Base-by-base conservation (phyloP, 2,329 filamentous ascomycete genomes). In the Nakataea oryzae region DNA sequence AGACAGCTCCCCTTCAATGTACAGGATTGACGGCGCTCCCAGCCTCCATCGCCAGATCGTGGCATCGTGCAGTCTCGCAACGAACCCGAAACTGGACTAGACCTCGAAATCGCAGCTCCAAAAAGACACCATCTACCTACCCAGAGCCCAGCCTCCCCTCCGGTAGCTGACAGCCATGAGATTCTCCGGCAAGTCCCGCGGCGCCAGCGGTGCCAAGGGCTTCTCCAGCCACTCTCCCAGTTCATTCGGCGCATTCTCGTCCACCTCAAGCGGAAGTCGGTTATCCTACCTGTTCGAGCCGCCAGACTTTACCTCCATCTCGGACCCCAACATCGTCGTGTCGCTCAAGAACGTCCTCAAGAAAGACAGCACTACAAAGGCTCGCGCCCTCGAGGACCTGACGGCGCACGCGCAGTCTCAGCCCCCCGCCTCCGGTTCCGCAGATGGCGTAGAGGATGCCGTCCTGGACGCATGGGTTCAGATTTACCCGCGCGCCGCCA, bases 301-400 rank as follows among this genome's bases (percentile, higher is more conserved):
- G 12, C 90, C 90, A 58, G 89, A 96, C 69, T 85, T 96, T 67
- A 86, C 86, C 41, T 78, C 78, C 56, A 86, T 99, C 64, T 88
- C 86, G 57, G 87, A 96, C 68, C 83, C 92, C 9, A 89, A 95
- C 70, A 80, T 93, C 50, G 86, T 93, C 50, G 92, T 97, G 17
- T 86, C 87, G n/a, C 91, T 97, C 77, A 96, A 97, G 75, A 96
- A 96, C 68, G 76, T 97, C 3, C 82, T 87, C 60, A 99, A 97
- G 77, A 96, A 95, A 75, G 93, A 97, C 76, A 88, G 87, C 69
- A 96, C 86, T 13, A 99, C 95, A 50, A 96, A 96, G 72, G 82
- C 88, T 9, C 96, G 93, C 73, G 93, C 91, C 0, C 78, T 99
- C 30, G 93, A 97, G 68, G 93, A 97, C 61, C 76, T 99, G 26